A percentile compares a stretch with the other conserved stretches of the same genome.
Conservation (phyloP, 2,329 filamentous ascomycete genomes). For the Colletotrichum sp. region DNA sequence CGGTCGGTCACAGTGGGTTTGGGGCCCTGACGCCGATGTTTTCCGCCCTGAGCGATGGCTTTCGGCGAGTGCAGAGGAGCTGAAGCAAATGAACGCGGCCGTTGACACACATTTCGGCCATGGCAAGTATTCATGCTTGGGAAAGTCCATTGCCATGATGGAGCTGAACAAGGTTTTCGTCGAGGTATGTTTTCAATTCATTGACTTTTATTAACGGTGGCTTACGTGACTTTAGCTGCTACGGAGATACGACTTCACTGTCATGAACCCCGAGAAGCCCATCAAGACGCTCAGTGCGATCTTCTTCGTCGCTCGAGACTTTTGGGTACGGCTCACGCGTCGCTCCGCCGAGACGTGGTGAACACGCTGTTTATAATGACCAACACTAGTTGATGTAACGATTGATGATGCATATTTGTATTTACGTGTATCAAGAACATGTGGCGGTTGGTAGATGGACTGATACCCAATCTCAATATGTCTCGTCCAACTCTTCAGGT, state of each 20-base stretch:
- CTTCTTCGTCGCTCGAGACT: constrained; percentile 39
- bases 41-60: constrained; percentile 67
- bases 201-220: not conserved
- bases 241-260: constrained; percentile 36
- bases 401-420: not conserved
- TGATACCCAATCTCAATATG: not conserved
- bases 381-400: not conserved
- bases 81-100: constrained; percentile 38
- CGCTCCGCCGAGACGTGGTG: not conserved
- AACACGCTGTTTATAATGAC: not conserved
- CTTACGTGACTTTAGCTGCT: constrained; percentile 27
- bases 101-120: constrained; percentile 50
- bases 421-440: rapidly evolving
- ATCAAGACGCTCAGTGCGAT: constrained; percentile 36
- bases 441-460: rapidly evolving
- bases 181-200: constrained; percentile 39
- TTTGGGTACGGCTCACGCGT: constrained; percentile 35
- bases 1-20: constrained; percentile 52
- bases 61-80: constrained; percentile 29
- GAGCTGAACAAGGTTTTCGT: constrained; percentile 54
- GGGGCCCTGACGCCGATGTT: constrained; percentile 60
- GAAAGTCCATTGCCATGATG: constrained; percentile 52
- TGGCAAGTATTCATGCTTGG: constrained; percentile 51
- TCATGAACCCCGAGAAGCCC: constrained; percentile 36
- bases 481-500: not conserved